Conservation (phyloP, 768 basidiomycete species). For the Hygrocybe punicea region DNA sequence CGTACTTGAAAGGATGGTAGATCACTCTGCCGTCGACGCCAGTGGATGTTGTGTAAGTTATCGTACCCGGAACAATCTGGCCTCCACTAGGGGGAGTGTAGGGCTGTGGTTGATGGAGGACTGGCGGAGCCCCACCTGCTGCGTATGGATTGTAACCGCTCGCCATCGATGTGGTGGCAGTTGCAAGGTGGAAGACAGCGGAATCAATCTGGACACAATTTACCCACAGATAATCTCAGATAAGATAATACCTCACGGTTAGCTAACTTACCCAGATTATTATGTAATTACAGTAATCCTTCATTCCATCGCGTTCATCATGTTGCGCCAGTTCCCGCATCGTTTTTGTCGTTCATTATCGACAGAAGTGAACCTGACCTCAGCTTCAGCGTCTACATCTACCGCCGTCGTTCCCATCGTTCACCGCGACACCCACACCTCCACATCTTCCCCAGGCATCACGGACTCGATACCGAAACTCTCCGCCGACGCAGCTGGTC, state of each 20-base stretch:
- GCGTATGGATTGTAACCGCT: not conserved
- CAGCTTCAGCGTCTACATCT: not conserved
- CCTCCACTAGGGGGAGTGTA: conserved; percentile 27
- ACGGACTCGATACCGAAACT: not conserved
- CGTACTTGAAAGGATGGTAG: conserved; percentile 76
- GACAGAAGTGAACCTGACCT: not conserved
- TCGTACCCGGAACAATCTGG: conserved; percentile 61
- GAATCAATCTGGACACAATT: not conserved
- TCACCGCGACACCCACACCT: conserved; percentile 7
- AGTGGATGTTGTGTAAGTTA: conserved; percentile 68
- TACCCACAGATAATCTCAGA: not conserved
- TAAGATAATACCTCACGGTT: not conserved
- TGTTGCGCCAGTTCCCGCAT: conserved; percentile 10
- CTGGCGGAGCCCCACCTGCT: not conserved
- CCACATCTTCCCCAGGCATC: not conserved
- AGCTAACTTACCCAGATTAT: too few relatives aligned
- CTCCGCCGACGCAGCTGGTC: not conserved
- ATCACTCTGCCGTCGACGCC: conserved; percentile 57
- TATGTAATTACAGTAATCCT: too few relatives aligned
- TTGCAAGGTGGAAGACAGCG: not conserved
- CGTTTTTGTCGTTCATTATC: conserved; percentile 8
- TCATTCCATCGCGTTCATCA: not conserved
- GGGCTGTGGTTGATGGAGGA: conserved; percentile 13
- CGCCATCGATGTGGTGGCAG: not conserved
- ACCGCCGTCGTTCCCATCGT: not conserved